A percentile compares a stretch with the other conserved stretches of the same genome.
These are phyloP conservation scores for Dipodascopsis tothii DNA, from an alignment of 805 yeast species.

Conservation along the genomic window DNA sequence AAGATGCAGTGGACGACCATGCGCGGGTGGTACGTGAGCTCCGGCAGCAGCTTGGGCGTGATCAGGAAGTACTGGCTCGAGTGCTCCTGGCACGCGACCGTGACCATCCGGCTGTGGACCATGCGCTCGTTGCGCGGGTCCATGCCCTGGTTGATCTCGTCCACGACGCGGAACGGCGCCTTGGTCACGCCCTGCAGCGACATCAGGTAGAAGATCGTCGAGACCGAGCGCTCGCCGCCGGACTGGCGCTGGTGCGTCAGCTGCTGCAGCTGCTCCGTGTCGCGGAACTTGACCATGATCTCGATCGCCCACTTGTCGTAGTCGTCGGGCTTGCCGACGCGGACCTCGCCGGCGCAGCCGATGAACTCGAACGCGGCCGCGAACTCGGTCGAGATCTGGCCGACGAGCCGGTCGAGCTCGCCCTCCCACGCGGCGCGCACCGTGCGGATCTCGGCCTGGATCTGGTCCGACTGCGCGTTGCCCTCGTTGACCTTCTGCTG, in stretches of 20 bases:
- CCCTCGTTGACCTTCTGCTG: constrained; percentile 37
- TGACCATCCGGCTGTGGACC: constrained; percentile 79
- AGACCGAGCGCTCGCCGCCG: constrained; percentile 96
- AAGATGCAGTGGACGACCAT: constrained; percentile 83
- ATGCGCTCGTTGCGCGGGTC: constrained; percentile 84
- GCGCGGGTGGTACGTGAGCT: constrained; percentile 63
- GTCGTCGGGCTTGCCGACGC: constrained; percentile 44
- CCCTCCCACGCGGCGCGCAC: constrained; percentile 54
- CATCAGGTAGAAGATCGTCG: constrained; percentile 84
- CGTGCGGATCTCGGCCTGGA: constrained; percentile 35
- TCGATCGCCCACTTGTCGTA: constrained; percentile 76
- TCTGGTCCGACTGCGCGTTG: constrained; percentile 23
- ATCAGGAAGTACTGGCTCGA: constrained; percentile 81
- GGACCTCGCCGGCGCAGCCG: constrained; percentile 82
- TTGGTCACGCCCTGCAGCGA: constrained; percentile 80
- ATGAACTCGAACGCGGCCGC: constrained; percentile 58
- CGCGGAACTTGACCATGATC: constrained; percentile 79
- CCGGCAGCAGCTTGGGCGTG: constrained; percentile 82
- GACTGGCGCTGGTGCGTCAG: constrained; percentile 86
- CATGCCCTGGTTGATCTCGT: constrained; percentile 98
- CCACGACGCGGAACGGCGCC: constrained; percentile 91
- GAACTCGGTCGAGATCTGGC: constrained; percentile 56
- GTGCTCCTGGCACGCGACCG: constrained; percentile 61
- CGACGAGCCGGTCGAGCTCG: constrained; percentile 46
- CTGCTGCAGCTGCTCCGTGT: constrained; percentile 57